Evolutionary conservation across 108 stramenopile genomes (phyloP).

Genomic region (Craspedostauros australis): DNA sequence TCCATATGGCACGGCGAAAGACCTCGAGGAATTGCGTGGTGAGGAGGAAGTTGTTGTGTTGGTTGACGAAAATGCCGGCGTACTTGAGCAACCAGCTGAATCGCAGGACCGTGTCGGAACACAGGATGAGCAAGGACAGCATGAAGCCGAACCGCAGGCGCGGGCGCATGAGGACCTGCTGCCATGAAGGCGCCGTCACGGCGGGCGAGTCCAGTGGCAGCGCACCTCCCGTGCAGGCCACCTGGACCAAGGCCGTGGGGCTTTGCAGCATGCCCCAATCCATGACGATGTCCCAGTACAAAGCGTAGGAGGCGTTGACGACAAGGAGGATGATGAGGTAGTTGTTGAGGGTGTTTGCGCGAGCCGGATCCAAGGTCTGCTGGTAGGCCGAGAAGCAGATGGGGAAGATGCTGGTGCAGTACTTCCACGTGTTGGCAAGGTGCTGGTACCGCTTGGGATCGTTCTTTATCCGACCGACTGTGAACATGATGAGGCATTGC

Average conservation of each 20-base stretch:
- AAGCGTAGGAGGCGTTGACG: slow-evolving; percentile 68
- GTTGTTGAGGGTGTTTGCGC: no score
- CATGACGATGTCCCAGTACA: slow-evolving; percentile 81
- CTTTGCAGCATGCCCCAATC: slow-evolving; percentile 89
- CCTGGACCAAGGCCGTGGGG: slow-evolving; percentile 37
- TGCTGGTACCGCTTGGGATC: slow-evolving; percentile 71
- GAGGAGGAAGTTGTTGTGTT: slow-evolving; percentile 58
- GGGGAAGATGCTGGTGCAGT: slow-evolving; percentile 71
- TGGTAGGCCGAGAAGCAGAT: slow-evolving; percentile 71
- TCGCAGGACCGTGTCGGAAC: slow-evolving; percentile 57
- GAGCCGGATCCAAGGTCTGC: slow-evolving; percentile 58
- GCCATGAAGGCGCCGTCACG: slow-evolving; percentile 19
- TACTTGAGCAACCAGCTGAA: slow-evolving; percentile 64
- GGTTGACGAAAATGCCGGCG: slow-evolving; percentile 55
- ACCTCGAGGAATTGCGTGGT: slow-evolving; percentile 56
- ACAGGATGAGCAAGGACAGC: slow-evolving; percentile 49
- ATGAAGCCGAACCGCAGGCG: slow-evolving; percentile 62
- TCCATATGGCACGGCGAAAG: slow-evolving; percentile 70
- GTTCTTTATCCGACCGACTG: slow-evolving; percentile 53
- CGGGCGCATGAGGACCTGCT: slow-evolving; percentile 56
- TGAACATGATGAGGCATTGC: slow-evolving; percentile 78
- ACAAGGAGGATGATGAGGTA: no score
- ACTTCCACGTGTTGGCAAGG: slow-evolving; percentile 78
- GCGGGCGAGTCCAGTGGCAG: neutral
- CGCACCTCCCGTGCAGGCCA: slow-evolving; percentile 29